These are phyloP conservation scores for Saitozyma sp. DNA, from an alignment of 768 basidiomycete species.

Conservation along the genomic window DNA sequence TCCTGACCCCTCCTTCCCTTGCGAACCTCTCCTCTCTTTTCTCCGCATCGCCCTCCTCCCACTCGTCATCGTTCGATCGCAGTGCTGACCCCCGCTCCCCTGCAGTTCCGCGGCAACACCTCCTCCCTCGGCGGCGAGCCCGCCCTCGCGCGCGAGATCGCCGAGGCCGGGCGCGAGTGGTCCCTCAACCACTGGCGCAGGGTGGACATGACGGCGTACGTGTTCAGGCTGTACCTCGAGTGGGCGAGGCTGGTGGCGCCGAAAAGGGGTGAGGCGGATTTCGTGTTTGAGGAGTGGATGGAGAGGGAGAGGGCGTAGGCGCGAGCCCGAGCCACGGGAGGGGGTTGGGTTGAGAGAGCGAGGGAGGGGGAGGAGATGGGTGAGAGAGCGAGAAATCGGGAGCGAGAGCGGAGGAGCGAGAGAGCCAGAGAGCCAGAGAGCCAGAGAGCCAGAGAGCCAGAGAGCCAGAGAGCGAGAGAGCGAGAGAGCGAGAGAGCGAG, in stretches of 20 bases:
- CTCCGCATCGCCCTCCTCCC: no score
- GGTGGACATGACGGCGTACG: constrained; percentile 48
- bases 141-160: constrained; percentile 34
- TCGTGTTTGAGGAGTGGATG: constrained; percentile 32
- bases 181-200: constrained; percentile 40
- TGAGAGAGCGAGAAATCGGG: no score
- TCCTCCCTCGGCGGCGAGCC: constrained; percentile 20
- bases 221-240: constrained; percentile 49
- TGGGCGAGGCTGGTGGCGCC: constrained; percentile 43
- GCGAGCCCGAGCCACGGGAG: no score
- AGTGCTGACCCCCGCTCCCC: no score
- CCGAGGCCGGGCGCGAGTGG: constrained; percentile 37
- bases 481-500: no score
- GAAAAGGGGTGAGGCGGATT: constrained; percentile 32
- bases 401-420: no score
- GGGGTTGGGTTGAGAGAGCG: no score
- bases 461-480: no score
- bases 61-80: no score
- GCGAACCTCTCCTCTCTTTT: neutral
- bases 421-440: no score
- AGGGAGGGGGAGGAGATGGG: no score
- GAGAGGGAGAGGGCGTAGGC: constrained; percentile 2
- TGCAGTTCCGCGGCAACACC: constrained; percentile 33
- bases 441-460: no score
- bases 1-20: neutral